Evolutionary conservation across 805 yeast genomes (phyloP), one percentile per base, ranked within the genome.

Genomic region (Tetrapisispora taiwanensis): DNA sequence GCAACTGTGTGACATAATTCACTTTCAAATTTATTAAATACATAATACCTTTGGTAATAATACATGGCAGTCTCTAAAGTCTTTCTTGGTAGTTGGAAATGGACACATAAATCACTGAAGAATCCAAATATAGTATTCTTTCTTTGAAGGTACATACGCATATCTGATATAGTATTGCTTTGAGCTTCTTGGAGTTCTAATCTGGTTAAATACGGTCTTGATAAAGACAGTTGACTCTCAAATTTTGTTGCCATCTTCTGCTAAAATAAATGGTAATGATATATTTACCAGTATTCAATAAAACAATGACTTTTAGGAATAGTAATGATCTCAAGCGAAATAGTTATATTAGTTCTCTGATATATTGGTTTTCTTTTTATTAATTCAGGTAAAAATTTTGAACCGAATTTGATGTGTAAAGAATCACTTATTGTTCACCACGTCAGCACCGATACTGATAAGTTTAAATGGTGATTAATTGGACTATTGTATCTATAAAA

Each of bases 51-150:
- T 52, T 87, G 95, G 56, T 79, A 82, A 50, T 79, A 79, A 48
- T 77, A 73, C 76, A 84, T 77, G 3, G 92, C 72, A 9, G 84
- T 73, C 48, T 80, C 81, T 38, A 87, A 64, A 1, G 85, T 79
- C 40, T 80, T 69, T 18, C 82, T 65, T 0, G 95, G 95, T 48
- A 82, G 75, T 54, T 78, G 79, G 55, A 83, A 60, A 2, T 65
- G 60, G 26, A 70, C 69, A 26, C 78, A 70, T 3, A 81, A 58
- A 46, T 73, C 76, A 48, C 75, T 71, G 28, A 80, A 54, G 50
- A 76, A 75, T 44, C 72, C 74, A 45, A 78, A 71, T 2, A 79
- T 70, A 43, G 75, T 74, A 37, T 71, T 69, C 46, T 75, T 75
- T 42, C 75, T 68, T 50, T 74, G 78, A 44, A 70, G 70, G 48